A percentile compares a stretch with the other conserved stretches of the same genome.
Conservation (phyloP, 2,329 filamentous ascomycete species). For the Neofusicoccum cordaticola region DNA sequence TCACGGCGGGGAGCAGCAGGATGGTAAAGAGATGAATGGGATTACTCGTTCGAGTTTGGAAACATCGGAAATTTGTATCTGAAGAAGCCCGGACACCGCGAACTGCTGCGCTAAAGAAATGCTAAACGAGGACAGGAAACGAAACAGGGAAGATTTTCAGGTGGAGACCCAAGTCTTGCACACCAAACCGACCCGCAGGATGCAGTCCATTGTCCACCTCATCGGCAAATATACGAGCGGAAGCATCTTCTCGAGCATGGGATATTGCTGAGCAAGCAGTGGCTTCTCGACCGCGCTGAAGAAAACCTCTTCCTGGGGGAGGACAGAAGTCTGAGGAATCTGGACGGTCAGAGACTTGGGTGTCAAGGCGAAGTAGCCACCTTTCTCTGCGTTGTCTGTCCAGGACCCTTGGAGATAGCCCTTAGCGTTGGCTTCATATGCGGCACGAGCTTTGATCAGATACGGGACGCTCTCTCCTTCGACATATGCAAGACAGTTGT, state of each 20-base stretch:
- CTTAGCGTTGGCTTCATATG: constrained; percentile 25
- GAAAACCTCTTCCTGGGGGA: background rate
- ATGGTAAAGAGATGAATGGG: no score
- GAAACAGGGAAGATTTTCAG: background rate
- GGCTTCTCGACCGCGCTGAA: background rate
- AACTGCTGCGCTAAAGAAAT: background rate
- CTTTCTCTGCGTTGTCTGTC: constrained; percentile 25
- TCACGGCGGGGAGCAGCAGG: no score
- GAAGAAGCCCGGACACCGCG: background rate
- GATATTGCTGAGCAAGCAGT: background rate
- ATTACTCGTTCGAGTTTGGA: background rate
- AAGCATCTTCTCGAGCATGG: background rate
- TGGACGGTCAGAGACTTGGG: constrained; percentile 15
- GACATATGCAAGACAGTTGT: constrained; percentile 39
- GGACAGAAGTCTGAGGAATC: background rate
- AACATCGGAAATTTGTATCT: background rate
- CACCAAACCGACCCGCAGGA: background rate
- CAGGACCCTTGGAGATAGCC: constrained; percentile 26
- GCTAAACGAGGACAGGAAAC: background rate
- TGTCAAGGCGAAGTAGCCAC: constrained; percentile 28
- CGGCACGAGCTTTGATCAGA: constrained; percentile 27
- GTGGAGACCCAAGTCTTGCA: background rate
- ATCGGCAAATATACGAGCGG: background rate
- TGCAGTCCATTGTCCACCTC: background rate
- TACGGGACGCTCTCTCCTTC: constrained; percentile 31